Base-by-base conservation (phyloP, 345 rosid species). In the Cardiospermum halicacabum region DNA sequence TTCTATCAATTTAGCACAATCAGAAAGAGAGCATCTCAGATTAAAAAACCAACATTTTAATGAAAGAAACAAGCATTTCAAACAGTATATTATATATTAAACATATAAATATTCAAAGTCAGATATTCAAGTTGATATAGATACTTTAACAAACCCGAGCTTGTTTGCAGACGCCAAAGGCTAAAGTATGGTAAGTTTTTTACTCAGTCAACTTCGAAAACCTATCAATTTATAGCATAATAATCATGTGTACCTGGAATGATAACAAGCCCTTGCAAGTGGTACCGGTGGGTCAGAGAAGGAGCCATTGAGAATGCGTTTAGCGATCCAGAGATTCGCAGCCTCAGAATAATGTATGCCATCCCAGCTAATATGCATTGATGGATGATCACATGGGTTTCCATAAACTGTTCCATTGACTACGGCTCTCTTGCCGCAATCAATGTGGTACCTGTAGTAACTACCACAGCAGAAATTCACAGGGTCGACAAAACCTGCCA, bases 291-390 rank as follows among this genome's bases (percentile, higher is more conserved):
- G 88, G 21, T 68, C 55, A 7, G 88, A 81, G 66, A 74, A 59
- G 47, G 81, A 80, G 7, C 92, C 86, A 5, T 68, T 57, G 28
- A 89, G 73, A 55, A 89, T 84, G 7, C 36, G 75, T 4, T 61
- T 68, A 11, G 83, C 82, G 15, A 89, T 61, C 75, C 81, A 78
- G 62, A 54, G 42, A 60, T 89, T 87, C 3, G 89, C 87, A 1
- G 91, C 87, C 67, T 85, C 70, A 0, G 87, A 56, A 73, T 82
- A 88, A 76, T 86, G 94, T 64, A 86, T 78, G 2, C 89, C 96
- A 74, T 91, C 96, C 90, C 97, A 91, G 72, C 89, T 88, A 22
- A 89, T 68, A 70, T 79, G 85, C 62, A 9, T 72, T 15, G 72
- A 75, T 26, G 87, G 94, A 64, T 79, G 60, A 47, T 68, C 27